Percentiles rank a stretch among this genome's conserved stretches.
Evolutionary conservation across 2,329 filamentous ascomycete genomes (phyloP).

Genomic region (Apiospora kogelbergensis): DNA sequence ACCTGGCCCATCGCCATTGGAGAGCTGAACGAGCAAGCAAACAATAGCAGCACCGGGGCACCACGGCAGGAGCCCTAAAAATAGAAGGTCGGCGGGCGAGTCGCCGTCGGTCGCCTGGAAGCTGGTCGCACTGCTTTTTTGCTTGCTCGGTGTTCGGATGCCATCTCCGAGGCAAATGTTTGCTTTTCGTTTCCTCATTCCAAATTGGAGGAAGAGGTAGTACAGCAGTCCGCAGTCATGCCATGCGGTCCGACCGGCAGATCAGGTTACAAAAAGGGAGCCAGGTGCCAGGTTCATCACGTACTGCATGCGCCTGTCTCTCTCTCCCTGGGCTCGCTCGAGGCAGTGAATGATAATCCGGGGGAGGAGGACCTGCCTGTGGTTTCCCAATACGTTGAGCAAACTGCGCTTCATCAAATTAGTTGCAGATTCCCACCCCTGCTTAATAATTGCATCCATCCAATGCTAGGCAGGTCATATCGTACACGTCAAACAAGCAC

Average conservation of each 20-base stretch:
- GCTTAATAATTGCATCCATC: neutral
- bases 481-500: neutral
- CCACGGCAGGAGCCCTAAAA: neutral
- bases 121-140: neutral
- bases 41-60: too few species aligned
- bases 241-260: neutral
- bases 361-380: neutral
- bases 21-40: neutral
- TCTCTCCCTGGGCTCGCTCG: neutral
- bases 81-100: neutral
- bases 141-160: neutral
- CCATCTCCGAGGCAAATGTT: neutral
- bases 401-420: neutral
- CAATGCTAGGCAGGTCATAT: neutral
- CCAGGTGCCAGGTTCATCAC: neutral
- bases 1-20: neutral
- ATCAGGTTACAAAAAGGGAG: too few species aligned
- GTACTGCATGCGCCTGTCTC: neutral
- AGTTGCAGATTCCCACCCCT: neutral
- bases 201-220: neutral
- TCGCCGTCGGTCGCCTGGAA: neutral
- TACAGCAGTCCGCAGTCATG: too few species aligned
- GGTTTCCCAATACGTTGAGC: neutral
- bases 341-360: neutral
- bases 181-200: neutral